Conservation (phyloP, 83 land plant genomes). For the Picea mariana region DNA sequence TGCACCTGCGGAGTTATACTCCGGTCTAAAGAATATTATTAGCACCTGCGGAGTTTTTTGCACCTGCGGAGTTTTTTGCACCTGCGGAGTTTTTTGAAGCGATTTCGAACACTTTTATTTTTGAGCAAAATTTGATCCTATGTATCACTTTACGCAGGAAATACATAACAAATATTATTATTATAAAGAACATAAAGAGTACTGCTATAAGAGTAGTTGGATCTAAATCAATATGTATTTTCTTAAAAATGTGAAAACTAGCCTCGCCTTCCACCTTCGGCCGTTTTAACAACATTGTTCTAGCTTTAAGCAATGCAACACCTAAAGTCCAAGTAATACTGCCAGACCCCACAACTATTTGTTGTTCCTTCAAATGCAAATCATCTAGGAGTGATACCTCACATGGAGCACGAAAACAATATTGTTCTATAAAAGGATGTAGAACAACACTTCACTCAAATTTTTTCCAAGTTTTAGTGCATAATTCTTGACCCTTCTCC, state of each 20-base stretch:
- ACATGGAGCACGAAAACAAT: constrained; percentile 96
- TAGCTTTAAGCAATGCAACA: constrained; percentile 88
- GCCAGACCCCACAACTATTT: constrained; percentile 83
- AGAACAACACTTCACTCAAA: constrained; percentile 79
- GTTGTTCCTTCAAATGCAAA: constrained; percentile 70
- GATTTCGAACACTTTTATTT: too few species aligned
- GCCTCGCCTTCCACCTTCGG: too few species aligned
- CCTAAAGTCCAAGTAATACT: constrained; percentile 97
- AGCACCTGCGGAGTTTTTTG: too few species aligned
- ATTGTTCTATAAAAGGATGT: constrained; percentile 92
- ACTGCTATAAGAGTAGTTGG: constrained; percentile 34
- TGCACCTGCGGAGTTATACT: too few species aligned
- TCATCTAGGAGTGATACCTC: constrained; percentile 76
- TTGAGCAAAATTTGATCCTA: too few species aligned
- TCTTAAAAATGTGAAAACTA: constrained; percentile 20
- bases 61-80: too few species aligned
- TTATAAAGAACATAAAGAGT: constrained; percentile 33
- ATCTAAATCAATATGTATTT: constrained; percentile 26
- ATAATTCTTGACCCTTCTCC: constrained; percentile 70
- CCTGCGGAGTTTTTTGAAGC: too few species aligned
- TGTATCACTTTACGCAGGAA: constrained; percentile 25
- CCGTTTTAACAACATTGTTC: constrained; percentile 54
- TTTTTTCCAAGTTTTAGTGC: constrained; percentile 75
- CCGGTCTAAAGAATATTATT: too few species aligned
- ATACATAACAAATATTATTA: constrained; percentile 40